These are phyloP conservation scores for Avena atlantica DNA, from an alignment of 176 grass and related monocot genomes.

Conservation along the genomic window DNA sequence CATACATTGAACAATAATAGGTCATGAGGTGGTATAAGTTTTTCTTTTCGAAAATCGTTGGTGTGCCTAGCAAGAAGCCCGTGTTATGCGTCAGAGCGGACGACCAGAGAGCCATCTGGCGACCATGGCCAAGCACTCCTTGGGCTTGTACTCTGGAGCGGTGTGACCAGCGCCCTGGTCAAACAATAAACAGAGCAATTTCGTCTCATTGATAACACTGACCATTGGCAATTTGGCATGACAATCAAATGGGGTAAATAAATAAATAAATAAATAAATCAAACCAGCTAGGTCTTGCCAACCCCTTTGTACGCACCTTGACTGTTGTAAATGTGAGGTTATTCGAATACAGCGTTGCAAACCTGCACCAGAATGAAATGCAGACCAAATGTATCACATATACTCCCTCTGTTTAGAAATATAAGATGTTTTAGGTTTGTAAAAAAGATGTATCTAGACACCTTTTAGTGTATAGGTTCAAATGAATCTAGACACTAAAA, in stretches of 20 bases:
- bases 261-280: neutral
- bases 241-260: neutral
- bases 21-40: too few relatives aligned
- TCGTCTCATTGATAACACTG: neutral
- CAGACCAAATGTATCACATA: neutral
- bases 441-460: too few relatives aligned
- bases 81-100: constrained; percentile 8
- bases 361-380: constrained; percentile 33
- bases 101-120: constrained; percentile 45
- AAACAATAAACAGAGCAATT: neutral
- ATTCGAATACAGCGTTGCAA: constrained; percentile 53
- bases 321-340: constrained; percentile 73
- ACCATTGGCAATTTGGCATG: neutral
- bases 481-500: too few relatives aligned
- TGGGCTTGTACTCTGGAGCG: constrained; percentile 59
- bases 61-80: too few relatives aligned
- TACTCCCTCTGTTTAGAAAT: too few relatives aligned
- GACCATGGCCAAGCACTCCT: constrained; percentile 53
- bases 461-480: too few relatives aligned
- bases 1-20: too few relatives aligned
- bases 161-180: constrained; percentile 60
- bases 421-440: too few relatives aligned
- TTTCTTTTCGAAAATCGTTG: too few relatives aligned
- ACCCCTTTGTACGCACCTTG: constrained; percentile 41
- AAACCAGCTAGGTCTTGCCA: neutral